Percentiles rank a stretch among this genome's conserved stretches.
These are phyloP conservation scores for Alternaria dauci DNA, from an alignment of 2,329 filamentous ascomycete species.

Conservation along the genomic window DNA sequence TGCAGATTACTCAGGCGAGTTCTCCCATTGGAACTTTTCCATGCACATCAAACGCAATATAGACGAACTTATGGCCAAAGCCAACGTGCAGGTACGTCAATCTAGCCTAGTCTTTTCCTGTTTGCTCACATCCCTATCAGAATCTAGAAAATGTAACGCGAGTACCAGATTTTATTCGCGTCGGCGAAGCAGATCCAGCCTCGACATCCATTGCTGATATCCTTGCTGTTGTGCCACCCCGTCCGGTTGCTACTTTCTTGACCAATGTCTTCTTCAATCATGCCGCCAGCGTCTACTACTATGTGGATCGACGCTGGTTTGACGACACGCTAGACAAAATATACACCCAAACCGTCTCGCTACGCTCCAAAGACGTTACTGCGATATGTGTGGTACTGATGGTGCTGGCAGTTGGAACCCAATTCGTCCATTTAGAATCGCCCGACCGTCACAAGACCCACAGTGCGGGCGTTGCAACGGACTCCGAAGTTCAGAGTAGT, in stretches of 20 bases:
- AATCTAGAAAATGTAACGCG: constrained; percentile 4
- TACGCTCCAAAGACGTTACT: constrained; percentile 16
- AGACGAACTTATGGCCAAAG: constrained; percentile 20
- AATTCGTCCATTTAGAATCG: constrained; percentile 42
- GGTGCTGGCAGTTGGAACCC: constrained; percentile 55
- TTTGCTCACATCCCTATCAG: constrained; percentile 5
- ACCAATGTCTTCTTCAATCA: constrained; percentile 56
- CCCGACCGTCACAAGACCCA: constrained; percentile 1
- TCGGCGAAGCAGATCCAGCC: constrained; percentile 16
- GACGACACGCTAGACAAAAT: constrained; percentile 50
- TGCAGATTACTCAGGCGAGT: constrained; percentile 27
- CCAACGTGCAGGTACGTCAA: constrained; percentile 11
- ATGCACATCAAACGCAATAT: constrained; percentile 24
- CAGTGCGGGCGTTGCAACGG: not conserved
- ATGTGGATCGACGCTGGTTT: constrained; percentile 55
- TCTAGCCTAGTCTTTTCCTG: not conserved
- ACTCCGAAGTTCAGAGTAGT: constrained; percentile 3
- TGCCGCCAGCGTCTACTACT: constrained; percentile 56
- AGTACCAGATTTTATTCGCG: constrained; percentile 20
- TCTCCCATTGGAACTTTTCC: constrained; percentile 29
- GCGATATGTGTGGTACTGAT: constrained; percentile 52
- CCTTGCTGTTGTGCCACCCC: constrained; percentile 15
- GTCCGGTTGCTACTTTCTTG: constrained; percentile 50
- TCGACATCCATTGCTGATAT: constrained; percentile 18
- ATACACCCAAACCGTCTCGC: constrained; percentile 1